These are phyloP conservation scores for Pistacia atlantica DNA, from an alignment of 345 rosid species.

Conservation along the genomic window DNA sequence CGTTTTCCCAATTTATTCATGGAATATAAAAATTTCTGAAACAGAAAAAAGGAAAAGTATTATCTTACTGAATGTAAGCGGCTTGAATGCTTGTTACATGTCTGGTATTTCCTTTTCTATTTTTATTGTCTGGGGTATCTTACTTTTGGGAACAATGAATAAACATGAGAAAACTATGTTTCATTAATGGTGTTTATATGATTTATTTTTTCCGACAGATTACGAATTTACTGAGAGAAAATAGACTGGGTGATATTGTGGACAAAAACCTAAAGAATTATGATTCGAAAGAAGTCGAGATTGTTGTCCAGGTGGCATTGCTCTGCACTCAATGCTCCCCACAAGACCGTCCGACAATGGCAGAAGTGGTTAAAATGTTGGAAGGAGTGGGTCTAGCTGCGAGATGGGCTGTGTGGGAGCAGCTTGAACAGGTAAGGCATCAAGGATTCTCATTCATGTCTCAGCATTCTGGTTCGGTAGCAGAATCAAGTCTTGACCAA, in stretches of 20 bases:
- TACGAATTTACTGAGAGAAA: slow-evolving; percentile 68
- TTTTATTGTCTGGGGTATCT: no score
- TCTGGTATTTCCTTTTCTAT: no score
- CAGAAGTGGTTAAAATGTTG: slow-evolving; percentile 78
- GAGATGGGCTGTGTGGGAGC: slow-evolving; percentile 84
- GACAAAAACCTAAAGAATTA: slow-evolving; percentile 58
- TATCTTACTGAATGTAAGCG: no score
- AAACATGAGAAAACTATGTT: background rate
- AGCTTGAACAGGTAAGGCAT: slow-evolving; percentile 61
- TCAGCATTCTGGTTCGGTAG: slow-evolving; percentile 63
- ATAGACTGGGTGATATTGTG: slow-evolving; percentile 73
- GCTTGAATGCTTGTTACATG: no score
- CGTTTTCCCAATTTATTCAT: no score
- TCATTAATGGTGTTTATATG: background rate
- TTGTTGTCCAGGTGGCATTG: slow-evolving; percentile 71
- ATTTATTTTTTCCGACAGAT: slow-evolving; percentile 44
- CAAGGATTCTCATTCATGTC: slow-evolving; percentile 43
- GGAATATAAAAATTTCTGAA: no score
- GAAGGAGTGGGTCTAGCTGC: slow-evolving; percentile 63
- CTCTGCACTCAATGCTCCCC: slow-evolving; percentile 82
- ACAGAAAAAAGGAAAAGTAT: no score
- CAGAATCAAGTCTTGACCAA: slow-evolving; percentile 62
- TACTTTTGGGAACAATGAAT: no score
- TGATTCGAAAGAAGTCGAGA: slow-evolving; percentile 69
- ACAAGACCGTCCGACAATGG: slow-evolving; percentile 74